These are phyloP conservation scores for Glonium stellatum DNA, from an alignment of 495 filamentous ascomycete species.

Conservation along the genomic window DNA sequence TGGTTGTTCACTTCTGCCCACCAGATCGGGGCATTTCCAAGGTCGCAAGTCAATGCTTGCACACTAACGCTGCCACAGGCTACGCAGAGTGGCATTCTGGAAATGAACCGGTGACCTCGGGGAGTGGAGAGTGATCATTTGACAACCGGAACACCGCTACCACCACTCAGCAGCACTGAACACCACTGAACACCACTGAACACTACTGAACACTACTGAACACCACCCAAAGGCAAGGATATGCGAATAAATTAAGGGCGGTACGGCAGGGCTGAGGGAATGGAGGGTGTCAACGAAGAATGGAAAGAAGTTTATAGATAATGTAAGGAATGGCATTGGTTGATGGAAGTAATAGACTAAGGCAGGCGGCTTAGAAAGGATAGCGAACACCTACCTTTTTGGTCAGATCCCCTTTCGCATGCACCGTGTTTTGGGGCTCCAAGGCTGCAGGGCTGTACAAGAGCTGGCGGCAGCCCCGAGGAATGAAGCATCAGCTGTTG, in stretches of 20 bases:
- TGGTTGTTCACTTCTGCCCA: constrained; percentile 11
- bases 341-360: background rate
- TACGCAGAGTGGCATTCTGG: constrained; percentile 11
- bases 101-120: too few species aligned
- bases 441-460: background rate
- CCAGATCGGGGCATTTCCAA: constrained; percentile 13
- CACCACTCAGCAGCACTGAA: too few species aligned
- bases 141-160: background rate
- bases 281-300: background rate
- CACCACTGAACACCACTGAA: too few species aligned
- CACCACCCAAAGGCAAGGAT: background rate
- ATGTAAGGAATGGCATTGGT: background rate
- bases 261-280: background rate
- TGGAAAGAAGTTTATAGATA: background rate
- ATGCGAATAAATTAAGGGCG: background rate
- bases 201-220: too few species aligned
- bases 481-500: background rate
- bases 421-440: background rate
- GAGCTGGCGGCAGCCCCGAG: background rate
- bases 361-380: background rate
- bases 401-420: background rate
- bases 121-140: background rate
- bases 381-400: constrained; percentile 5
- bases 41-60: constrained; percentile 6
- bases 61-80: constrained; percentile 9